These are phyloP conservation scores for Akanthomyces uredinophilus DNA, from an alignment of 2,329 filamentous ascomycete genomes.

Conservation along the genomic window DNA sequence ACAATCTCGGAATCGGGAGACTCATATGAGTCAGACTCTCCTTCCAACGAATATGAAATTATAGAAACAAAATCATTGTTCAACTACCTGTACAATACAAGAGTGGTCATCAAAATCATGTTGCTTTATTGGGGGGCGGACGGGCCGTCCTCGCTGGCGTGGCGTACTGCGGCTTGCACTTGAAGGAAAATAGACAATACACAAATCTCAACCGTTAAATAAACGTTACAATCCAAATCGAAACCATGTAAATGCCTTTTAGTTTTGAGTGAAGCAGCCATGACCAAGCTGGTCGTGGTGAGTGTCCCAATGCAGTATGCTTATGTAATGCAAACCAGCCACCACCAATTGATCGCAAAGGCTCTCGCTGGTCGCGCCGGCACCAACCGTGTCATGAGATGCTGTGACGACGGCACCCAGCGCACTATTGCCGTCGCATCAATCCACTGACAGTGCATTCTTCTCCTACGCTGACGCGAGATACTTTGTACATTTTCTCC, in stretches of 20 bases:
- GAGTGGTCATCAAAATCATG: slow-evolving; percentile 8
- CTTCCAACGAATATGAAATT: not conserved
- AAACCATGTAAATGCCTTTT: not conserved
- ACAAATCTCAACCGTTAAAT: slow-evolving; percentile 13
- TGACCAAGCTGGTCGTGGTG: not conserved
- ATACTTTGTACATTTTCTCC: not conserved
- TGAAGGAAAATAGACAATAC: slow-evolving; percentile 13
- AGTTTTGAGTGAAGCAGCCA: not conserved
- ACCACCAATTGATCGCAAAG: not conserved
- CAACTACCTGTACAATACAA: slow-evolving; percentile 15
- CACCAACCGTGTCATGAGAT: slow-evolving; percentile 14
- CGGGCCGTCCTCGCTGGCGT: slow-evolving; percentile 7
- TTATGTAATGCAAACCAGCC: slow-evolving; percentile 13
- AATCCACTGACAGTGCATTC: not conserved
- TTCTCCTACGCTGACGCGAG: not conserved
- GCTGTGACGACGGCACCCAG: slow-evolving; percentile 2
- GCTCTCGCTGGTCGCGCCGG: slow-evolving; percentile 8
- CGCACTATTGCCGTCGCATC: slow-evolving; percentile 13
- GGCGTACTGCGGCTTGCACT: slow-evolving; percentile 13
- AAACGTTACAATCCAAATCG: not conserved
- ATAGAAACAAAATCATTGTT: not conserved
- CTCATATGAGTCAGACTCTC: not conserved
- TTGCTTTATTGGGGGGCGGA: slow-evolving; percentile 9
- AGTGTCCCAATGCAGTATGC: not conserved
- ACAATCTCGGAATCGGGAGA: not conserved